A percentile compares a stretch with the other conserved stretches of the same genome.
These are phyloP conservation scores for Omphalotus olearius DNA, from an alignment of 1,284 basidiomycete genomes.

Conservation along the genomic window DNA sequence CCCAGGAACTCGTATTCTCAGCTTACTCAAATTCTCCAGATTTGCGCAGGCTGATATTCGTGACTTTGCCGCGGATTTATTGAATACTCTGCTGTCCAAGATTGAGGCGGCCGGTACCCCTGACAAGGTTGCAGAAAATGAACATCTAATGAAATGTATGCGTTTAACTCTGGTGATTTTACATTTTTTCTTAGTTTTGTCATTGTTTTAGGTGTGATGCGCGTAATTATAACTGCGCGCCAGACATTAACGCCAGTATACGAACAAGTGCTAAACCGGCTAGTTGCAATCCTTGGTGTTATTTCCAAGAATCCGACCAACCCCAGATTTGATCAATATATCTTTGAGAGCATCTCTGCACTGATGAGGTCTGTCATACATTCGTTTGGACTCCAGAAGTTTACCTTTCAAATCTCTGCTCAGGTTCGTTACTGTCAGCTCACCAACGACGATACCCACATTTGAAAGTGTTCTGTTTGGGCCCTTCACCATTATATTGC, in stretches of 20 bases:
- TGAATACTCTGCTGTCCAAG: conserved; percentile 77
- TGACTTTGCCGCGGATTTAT: conserved; percentile 73
- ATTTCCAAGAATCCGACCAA: conserved; percentile 97
- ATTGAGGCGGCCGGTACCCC: conserved; percentile 83
- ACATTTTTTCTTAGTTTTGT: conserved; percentile 2
- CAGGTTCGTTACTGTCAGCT: conserved; percentile 78
- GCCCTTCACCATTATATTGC: conserved; percentile 85
- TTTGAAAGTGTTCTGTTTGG: conserved; percentile 87
- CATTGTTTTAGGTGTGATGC: conserved; percentile 71
- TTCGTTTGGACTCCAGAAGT: conserved; percentile 2
- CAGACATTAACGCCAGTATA: conserved; percentile 72
- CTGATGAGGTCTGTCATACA: conserved; percentile 65
- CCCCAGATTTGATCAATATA: conserved; percentile 96
- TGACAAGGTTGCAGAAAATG: conserved; percentile 96
- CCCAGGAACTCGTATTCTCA: background rate
- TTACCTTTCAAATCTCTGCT: conserved; percentile 3
- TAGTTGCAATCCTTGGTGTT: conserved; percentile 80
- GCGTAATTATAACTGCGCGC: conserved; percentile 87
- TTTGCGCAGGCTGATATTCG: conserved; percentile 87
- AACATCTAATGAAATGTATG: conserved; percentile 96
- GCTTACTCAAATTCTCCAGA: conserved; percentile 34
- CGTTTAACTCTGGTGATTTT: conserved; percentile 6
- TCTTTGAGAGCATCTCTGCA: conserved; percentile 93
- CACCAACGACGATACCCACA: conserved; percentile 58
- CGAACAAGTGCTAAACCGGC: conserved; percentile 65